Evolutionary conservation across 2,329 filamentous ascomycete species (phyloP), one percentile per base, ranked within the genome.

Genomic region (Cordyceps militaris): DNA sequence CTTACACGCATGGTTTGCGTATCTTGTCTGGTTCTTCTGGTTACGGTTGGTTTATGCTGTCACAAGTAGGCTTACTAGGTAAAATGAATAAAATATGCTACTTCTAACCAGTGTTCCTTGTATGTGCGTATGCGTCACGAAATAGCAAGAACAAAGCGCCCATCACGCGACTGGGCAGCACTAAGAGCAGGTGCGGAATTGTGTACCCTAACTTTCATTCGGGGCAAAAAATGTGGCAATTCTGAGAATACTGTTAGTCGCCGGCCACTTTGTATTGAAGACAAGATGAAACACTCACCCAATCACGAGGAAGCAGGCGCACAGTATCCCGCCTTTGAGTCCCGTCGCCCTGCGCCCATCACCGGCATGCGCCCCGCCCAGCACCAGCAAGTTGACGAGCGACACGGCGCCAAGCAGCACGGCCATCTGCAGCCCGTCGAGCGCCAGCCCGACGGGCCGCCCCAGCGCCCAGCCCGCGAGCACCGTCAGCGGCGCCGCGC

Each of bases 361-460:
- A 65, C 43, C 24, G 11, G n/a, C n/a, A 3, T 43, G 43, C 9
- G 23, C 24, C 11, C 19, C 53, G 4, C 44, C n/a, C 23, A 56
- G n/a, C 36, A 91, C 86, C n/a, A 91, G 73, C 63, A 89, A 85
- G 69, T 89, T 89, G 65, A 90, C 87, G 49, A 91, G 81, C 59
- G 90, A 76, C 3, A 87, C 85, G 3, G 79, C 83, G 4, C 88
- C 81, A 65, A 90, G 87, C 65, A 91, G 79, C 38, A 85, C 83
- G 21, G 89, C 83, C 0, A 87, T 89, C 73, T 91, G 87, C 66
- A 91, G 91, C 36, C 85, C 79, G 64, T 86, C 86, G 70, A 91
- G 91, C 63, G 87, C 86, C 50, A 91, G 76, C n/a, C 81, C 76
- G 69, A 85, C 78, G 21, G 82, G 76, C 40, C 77, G 76, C 13